phyloP scores from a whole-genome alignment of 805 yeast species.

The Scheffersomyces stipitis region DNA sequence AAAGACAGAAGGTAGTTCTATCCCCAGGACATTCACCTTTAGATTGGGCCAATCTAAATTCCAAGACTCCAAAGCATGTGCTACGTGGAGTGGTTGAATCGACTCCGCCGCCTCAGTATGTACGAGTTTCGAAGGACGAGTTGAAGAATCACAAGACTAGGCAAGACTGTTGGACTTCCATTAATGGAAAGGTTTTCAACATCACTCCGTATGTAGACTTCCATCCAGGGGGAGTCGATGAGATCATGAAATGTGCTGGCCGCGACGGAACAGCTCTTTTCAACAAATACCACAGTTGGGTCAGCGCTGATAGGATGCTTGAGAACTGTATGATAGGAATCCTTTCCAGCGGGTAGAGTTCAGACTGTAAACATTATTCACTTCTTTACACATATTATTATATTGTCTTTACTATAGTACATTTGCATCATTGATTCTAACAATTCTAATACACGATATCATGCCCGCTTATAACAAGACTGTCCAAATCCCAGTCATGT shows the following conservation, averaged over 20 bases:
- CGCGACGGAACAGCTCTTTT: constrained; percentile 77
- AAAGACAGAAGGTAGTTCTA: constrained; percentile 54
- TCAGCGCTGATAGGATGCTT: constrained; percentile 78
- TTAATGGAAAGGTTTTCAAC: constrained; percentile 80
- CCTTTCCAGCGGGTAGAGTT: constrained; percentile 14
- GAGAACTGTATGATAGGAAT: constrained; percentile 77
- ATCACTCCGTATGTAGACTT: constrained; percentile 79
- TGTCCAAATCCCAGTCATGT: constrained; percentile 65
- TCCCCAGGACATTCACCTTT: constrained; percentile 82
- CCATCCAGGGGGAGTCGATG: constrained; percentile 91
- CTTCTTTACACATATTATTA: not conserved
- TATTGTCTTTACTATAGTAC: too few relatives aligned
- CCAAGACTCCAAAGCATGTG: constrained; percentile 41
- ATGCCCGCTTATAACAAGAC: constrained; percentile 44
- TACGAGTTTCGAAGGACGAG: constrained; percentile 56
- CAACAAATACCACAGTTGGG: constrained; percentile 70
- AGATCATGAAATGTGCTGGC: constrained; percentile 78
- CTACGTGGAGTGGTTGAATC: constrained; percentile 53
- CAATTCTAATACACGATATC: constrained; percentile 2
- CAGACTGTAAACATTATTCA: not conserved
- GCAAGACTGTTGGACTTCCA: constrained; percentile 85
- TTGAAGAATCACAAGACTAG: constrained; percentile 54
- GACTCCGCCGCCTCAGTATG: constrained; percentile 51
- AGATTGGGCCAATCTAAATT: constrained; percentile 75
- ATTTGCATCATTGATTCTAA: too few relatives aligned